Conservation (phyloP, 2,329 filamentous ascomycete species). For the Fusarium drepaniforme region DNA sequence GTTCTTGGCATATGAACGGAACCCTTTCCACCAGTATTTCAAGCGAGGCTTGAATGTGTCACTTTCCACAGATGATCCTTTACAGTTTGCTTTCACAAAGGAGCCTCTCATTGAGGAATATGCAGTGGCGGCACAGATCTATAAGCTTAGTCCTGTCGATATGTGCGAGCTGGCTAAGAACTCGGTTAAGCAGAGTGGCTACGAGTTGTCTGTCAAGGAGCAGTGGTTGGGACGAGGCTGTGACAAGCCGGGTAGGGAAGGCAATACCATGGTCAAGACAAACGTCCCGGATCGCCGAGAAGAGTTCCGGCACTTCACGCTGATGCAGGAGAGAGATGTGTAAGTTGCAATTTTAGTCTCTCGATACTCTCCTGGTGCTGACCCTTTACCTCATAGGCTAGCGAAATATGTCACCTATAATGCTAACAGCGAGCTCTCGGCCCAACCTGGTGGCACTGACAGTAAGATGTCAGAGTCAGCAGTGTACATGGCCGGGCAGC, state of each 20-base stretch:
- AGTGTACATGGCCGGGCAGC: conserved; percentile 25
- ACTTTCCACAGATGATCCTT: conserved; percentile 93
- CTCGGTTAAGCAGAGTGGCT: conserved; percentile 94
- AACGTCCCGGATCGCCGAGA: conserved; percentile 95
- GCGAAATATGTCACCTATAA: conserved; percentile 57
- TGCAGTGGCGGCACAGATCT: conserved; percentile 97
- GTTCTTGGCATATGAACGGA: conserved; percentile 96
- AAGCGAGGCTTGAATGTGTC: conserved; percentile 95
- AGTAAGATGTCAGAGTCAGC: conserved; percentile 34
- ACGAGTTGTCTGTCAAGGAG: conserved; percentile 89
- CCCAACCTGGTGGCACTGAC: conserved; percentile 17
- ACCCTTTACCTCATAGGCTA: conserved; percentile 48
- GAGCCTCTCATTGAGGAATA: conserved; percentile 99
- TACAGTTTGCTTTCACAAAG: conserved; percentile 99
- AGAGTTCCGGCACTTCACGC: conserved; percentile 88
- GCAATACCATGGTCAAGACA: conserved; percentile 94
- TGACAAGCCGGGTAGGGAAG: conserved; percentile 80
- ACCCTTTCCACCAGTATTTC: conserved; percentile 97
- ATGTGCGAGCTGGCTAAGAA: conserved; percentile 99
- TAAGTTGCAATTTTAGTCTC: conserved; percentile 58
- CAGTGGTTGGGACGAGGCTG: conserved; percentile 90
- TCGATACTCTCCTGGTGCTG: neutral
- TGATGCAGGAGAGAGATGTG: conserved; percentile 87
- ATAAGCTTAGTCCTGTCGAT: conserved; percentile 95
- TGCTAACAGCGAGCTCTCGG: conserved; percentile 35